A percentile compares a stretch with the other conserved stretches of the same genome.
These are phyloP conservation scores for Pascua guehoae DNA, from an alignment of 1,284 basidiomycete genomes.

Conservation along the genomic window DNA sequence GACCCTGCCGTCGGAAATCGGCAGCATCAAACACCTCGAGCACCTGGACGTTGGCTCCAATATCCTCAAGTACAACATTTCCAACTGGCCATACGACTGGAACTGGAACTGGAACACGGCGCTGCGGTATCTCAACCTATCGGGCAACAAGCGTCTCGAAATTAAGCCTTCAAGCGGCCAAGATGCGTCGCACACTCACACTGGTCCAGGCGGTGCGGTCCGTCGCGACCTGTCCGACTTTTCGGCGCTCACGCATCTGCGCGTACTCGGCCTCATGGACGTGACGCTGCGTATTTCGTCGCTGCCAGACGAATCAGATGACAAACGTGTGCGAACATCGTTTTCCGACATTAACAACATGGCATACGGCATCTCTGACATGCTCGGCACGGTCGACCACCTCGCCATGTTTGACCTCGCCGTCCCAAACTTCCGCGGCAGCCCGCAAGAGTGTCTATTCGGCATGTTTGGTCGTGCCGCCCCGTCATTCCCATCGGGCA, in stretches of 20 bases:
- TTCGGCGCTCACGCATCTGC: conserved; percentile 73
- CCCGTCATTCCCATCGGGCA: conserved; percentile 54
- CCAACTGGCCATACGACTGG: conserved; percentile 99
- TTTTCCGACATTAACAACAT: conserved; percentile 85
- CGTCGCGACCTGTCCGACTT: conserved; percentile 72
- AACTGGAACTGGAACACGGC: conserved; percentile 99
- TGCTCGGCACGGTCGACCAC: conserved; percentile 70
- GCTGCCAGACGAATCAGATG: conserved; percentile 86
- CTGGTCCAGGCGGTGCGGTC: conserved; percentile 11
- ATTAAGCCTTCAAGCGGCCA: conserved; percentile 65
- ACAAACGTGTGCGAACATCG: conserved; percentile 88
- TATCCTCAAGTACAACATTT: conserved; percentile 93
- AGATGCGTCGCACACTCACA: conserved; percentile 38
- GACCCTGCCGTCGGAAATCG: conserved; percentile 85
- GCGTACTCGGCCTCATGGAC: conserved; percentile 94
- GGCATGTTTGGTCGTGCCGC: conserved; percentile 87
- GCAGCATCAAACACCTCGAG: conserved; percentile 72
- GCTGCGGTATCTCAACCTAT: conserved; percentile 83
- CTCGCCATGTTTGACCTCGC: conserved; percentile 92
- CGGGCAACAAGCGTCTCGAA: conserved; percentile 82
- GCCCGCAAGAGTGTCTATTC: conserved; percentile 81
- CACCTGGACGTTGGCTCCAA: conserved; percentile 94
- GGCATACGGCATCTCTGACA: conserved; percentile 96
- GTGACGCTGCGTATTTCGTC: conserved; percentile 82
- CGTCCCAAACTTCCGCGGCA: conserved; percentile 77